Percentiles rank a stretch among this genome's conserved stretches.
These are phyloP conservation scores for Debaryomyces sp. DNA, from an alignment of 1,139 yeast species.

Conservation along the genomic window DNA sequence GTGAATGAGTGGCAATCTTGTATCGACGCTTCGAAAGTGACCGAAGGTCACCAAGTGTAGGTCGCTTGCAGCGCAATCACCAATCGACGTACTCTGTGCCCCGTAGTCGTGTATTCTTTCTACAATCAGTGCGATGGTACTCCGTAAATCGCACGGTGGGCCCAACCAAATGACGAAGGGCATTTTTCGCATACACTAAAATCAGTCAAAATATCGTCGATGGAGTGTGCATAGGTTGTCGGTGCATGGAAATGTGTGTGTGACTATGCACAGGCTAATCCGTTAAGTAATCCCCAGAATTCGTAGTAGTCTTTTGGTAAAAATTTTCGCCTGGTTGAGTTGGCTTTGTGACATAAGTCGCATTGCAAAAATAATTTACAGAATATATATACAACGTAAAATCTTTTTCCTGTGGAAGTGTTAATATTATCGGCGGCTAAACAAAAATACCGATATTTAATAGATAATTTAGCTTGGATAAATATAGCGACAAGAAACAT, in stretches of 20 bases:
- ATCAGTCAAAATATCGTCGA: background rate
- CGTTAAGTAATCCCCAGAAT: background rate
- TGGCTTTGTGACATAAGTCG: constrained; percentile 4
- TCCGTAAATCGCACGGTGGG: background rate
- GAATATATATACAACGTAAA: background rate
- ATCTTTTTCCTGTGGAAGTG: constrained; percentile 1
- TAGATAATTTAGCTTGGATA: background rate
- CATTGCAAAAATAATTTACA: constrained; percentile 1
- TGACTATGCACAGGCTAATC: background rate
- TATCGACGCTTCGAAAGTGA: background rate
- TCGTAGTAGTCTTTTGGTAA: background rate
- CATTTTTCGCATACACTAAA: background rate
- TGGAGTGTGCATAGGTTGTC: background rate
- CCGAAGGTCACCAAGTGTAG: background rate
- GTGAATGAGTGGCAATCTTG: background rate
- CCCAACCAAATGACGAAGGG: background rate
- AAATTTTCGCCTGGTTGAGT: constrained; percentile 1
- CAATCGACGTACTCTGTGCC: background rate
- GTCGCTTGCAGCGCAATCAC: background rate
- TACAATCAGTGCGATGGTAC: background rate
- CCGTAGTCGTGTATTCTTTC: background rate
- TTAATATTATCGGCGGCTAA: background rate
- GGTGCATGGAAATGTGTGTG: background rate
- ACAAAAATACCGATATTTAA: background rate
- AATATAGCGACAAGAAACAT: background rate